phyloP scores from a whole-genome alignment of 139 green algal species.

The Micractinium conductrix region DNA sequence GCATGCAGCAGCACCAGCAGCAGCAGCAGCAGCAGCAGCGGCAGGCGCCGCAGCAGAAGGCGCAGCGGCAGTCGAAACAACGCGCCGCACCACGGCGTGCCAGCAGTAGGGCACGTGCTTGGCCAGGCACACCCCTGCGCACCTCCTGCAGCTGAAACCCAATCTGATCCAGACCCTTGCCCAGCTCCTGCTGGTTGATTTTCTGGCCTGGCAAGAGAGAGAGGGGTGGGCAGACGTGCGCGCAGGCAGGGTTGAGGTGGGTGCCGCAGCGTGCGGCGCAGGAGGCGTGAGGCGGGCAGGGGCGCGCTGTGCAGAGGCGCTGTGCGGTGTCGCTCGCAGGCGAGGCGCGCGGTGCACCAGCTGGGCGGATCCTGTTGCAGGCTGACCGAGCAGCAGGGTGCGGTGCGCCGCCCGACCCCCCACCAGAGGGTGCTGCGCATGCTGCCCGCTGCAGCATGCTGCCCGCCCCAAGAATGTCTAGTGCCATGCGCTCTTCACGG shows the following conservation, averaged over 20 bases:
- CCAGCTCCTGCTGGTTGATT: slow-evolving; percentile 17
- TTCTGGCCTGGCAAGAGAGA: slow-evolving; percentile 2
- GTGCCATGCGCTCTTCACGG: too few relatives aligned
- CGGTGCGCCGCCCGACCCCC: background rate
- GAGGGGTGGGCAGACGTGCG: background rate
- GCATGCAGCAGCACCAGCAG: background rate
- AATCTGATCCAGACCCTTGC: slow-evolving; percentile 21
- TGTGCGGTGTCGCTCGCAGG: too few relatives aligned
- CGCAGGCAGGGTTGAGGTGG: background rate
- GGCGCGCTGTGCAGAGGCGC: too few relatives aligned
- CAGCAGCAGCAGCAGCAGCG: too few relatives aligned
- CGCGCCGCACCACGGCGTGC: too few relatives aligned
- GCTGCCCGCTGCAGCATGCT: background rate
- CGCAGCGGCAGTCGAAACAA: too few relatives aligned
- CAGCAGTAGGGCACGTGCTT: too few relatives aligned
- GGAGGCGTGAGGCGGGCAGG: too few relatives aligned
- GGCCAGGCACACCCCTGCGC: background rate
- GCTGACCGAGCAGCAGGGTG: background rate
- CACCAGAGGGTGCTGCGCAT: background rate
- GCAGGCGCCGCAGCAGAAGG: too few relatives aligned
- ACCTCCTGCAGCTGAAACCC: slow-evolving; percentile 32
- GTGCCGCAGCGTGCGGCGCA: too few relatives aligned
- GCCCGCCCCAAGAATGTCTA: too few relatives aligned
- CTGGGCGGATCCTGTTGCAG: background rate
- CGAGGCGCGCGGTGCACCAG: too few relatives aligned